A percentile compares a stretch with the other conserved stretches of the same genome.
Conservation (phyloP, 768 basidiomycete species). For the Suillus decipiens region DNA sequence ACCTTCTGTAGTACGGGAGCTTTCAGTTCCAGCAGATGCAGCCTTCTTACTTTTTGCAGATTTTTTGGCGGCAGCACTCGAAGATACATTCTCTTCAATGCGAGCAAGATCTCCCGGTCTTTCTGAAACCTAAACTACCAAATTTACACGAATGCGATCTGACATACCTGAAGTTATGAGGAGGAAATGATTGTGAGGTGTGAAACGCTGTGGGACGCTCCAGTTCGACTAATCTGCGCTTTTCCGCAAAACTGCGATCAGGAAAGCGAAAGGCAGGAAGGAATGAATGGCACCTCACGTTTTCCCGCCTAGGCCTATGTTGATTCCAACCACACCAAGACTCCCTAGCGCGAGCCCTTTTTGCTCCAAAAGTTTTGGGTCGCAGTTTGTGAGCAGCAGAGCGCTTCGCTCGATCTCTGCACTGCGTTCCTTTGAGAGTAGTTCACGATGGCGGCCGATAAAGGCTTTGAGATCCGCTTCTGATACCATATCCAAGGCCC, state of each 20-base stretch:
- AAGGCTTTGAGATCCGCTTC: conserved; percentile 51
- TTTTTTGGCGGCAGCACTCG: conserved; percentile 38
- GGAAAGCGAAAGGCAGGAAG: neutral
- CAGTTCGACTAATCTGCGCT: conserved; percentile 79
- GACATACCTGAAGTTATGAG: conserved; percentile 78
- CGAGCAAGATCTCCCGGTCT: conserved; percentile 90
- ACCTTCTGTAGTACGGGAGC: conserved; percentile 56
- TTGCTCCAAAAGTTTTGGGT: conserved; percentile 83
- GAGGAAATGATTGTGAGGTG: conserved; percentile 67
- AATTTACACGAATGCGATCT: conserved; percentile 12
- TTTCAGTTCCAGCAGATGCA: conserved; percentile 35
- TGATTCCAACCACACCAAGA: conserved; percentile 69
- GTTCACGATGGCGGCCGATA: conserved; percentile 62
- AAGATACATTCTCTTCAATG: conserved; percentile 69
- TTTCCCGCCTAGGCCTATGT: conserved; percentile 89
- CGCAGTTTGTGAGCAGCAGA: conserved; percentile 79
- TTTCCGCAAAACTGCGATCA: conserved; percentile 27
- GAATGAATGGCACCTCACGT: conserved; percentile 51
- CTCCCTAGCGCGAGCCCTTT: conserved; percentile 80
- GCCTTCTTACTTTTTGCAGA: conserved; percentile 48
- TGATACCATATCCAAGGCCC: conserved; percentile 15
- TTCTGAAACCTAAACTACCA: neutral
- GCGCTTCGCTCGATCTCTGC: conserved; percentile 85
- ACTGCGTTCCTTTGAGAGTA: conserved; percentile 72
- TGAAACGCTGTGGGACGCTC: conserved; percentile 84